Percentiles rank a stretch among this genome's conserved stretches.
These are phyloP conservation scores for Phyllosticta capitalensis DNA, from an alignment of 2,329 filamentous ascomycete species.

Conservation along the genomic window DNA sequence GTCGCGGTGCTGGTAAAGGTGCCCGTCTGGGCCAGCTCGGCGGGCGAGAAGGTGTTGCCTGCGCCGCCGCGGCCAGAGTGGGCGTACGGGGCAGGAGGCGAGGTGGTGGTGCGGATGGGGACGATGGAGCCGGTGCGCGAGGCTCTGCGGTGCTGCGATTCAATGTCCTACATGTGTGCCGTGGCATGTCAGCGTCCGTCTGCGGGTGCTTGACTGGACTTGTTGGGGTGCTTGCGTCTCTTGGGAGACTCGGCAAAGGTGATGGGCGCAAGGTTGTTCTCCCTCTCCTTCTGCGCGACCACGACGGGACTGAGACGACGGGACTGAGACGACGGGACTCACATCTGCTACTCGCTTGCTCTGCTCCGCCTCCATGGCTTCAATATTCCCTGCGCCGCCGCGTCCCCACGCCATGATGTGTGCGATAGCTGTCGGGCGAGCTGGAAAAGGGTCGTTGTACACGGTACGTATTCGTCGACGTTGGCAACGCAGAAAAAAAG, in stretches of 20 bases:
- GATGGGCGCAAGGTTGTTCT: neutral
- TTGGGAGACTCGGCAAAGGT: neutral
- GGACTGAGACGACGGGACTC: conserved; percentile 12
- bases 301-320: neutral
- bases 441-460: neutral
- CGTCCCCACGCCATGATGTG: conserved; percentile 24
- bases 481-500: no score
- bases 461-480: no score
- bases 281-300: neutral
- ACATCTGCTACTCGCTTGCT: conserved; percentile 22
- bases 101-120: conserved; percentile 13
- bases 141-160: conserved; percentile 22
- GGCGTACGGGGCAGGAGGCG: conserved; percentile 27
- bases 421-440: neutral
- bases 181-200: neutral
- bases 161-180: conserved; percentile 4
- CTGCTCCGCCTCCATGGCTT: conserved; percentile 12
- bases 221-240: neutral
- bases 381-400: conserved; percentile 38
- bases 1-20: conserved; percentile 20
- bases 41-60: conserved; percentile 38
- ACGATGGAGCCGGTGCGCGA: conserved; percentile 13
- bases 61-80: conserved; percentile 37
- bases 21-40: conserved; percentile 29
- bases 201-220: neutral